Evolutionary conservation across 2,329 filamentous ascomycete genomes (phyloP), one percentile per base, ranked within the genome.

Genomic region (Trichoderma sp.): DNA sequence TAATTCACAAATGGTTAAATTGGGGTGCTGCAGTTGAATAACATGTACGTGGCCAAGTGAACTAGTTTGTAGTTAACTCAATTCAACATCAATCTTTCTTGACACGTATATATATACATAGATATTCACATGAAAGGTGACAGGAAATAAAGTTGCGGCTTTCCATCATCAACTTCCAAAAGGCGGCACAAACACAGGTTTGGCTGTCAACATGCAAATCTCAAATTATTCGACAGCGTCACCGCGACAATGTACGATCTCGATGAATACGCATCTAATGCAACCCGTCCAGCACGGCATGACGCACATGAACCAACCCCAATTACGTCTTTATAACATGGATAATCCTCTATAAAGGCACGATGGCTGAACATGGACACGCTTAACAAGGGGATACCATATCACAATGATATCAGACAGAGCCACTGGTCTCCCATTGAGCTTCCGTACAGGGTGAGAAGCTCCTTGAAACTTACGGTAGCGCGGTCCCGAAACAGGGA

Each of bases 321-420:
- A 17, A 48, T 66, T 66, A 57, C 64, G 64, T 64, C 50, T 45
- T 34, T 12, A 2, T 29, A 56, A n/a, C 61, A 64, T 56, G 61
- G 61, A 64, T 64, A 56, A 52, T 15, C 61, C 50, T 17, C 35
- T 25, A 64, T 34, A 27, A 45, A 15, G 10, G 61, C 50, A 34
- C 25, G 12, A 54, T 54, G 35, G 52, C 61, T 56, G 37, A 29
- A 42, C 13, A 34, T 34, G 48, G 34, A 29, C 61, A 54, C 48
- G 19, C 34, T 56, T 45, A 53, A 27, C n/a, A 56, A 56, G 35
- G 61, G 50, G 34, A 29, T 42, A 35, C 34, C 61, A 64, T 56
- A 64, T 64, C 61, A 64, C 61, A 54, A 64, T 64, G 61, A 64
- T 64, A 64, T 64, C 61, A 64, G 61, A 56, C 61, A 54, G 42